These are phyloP conservation scores for Penicillium coprophilum DNA, from an alignment of 495 filamentous ascomycete genomes.

Conservation along the genomic window DNA sequence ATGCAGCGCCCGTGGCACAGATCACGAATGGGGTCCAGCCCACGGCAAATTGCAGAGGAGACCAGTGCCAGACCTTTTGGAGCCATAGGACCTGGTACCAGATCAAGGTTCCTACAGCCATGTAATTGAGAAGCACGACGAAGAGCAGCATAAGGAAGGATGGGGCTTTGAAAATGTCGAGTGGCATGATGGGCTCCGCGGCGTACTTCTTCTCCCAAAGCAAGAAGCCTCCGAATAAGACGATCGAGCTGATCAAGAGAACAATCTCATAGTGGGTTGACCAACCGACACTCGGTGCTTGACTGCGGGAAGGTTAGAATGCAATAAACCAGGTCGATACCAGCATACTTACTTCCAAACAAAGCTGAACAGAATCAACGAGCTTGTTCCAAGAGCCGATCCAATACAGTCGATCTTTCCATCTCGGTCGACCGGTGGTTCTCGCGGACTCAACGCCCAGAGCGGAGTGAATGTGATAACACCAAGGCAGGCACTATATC, in stretches of 20 bases:
- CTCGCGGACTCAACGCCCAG: slow-evolving; percentile 36
- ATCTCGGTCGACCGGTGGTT: slow-evolving; percentile 40
- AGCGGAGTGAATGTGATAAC: slow-evolving; percentile 32
- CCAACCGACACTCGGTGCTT: slow-evolving; percentile 54
- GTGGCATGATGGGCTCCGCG: slow-evolving; percentile 47
- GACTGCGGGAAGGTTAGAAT: slow-evolving; percentile 28
- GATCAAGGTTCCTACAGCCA: slow-evolving; percentile 49
- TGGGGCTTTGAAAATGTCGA: slow-evolving; percentile 51
- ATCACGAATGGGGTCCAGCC: slow-evolving; percentile 47
- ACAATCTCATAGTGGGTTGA: slow-evolving; percentile 44
- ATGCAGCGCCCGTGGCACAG: slow-evolving; percentile 36
- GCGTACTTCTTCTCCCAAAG: slow-evolving; percentile 49
- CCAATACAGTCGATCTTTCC: slow-evolving; percentile 53
- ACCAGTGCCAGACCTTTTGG: slow-evolving; percentile 47
- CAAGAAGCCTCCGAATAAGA: slow-evolving; percentile 41
- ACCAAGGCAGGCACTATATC: slow-evolving; percentile 36
- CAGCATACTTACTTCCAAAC: slow-evolving; percentile 51
- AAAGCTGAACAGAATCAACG: slow-evolving; percentile 54
- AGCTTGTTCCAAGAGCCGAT: slow-evolving; percentile 43
- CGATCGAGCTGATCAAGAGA: slow-evolving; percentile 43
- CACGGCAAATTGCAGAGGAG: slow-evolving; percentile 43
- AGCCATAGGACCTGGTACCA: slow-evolving; percentile 52
- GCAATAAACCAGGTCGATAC: background rate
- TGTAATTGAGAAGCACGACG: slow-evolving; percentile 51
- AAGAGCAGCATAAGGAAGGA: slow-evolving; percentile 49